Conservation (phyloP, 1,284 basidiomycete species). For the Neonothopanus nambi region DNA sequence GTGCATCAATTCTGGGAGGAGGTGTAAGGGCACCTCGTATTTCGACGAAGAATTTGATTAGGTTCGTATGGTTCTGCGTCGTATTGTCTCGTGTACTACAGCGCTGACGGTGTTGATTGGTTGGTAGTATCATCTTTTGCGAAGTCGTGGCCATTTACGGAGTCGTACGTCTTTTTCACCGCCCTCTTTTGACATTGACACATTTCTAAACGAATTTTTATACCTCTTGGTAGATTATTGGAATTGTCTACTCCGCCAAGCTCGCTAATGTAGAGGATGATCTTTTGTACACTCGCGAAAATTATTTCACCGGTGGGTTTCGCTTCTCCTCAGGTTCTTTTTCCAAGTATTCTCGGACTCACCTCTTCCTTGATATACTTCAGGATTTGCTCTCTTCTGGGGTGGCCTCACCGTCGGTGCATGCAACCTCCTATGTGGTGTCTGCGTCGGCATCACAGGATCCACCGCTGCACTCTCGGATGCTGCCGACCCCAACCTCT, state of each 20-base stretch:
- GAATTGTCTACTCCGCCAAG: slow-evolving; percentile 91
- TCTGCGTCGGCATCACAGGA: slow-evolving; percentile 89
- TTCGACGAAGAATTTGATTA: slow-evolving; percentile 96
- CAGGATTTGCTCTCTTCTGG: slow-evolving; percentile 92
- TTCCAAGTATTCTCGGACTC: slow-evolving; percentile 2
- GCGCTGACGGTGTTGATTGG: too few relatives aligned
- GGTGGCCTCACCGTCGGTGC: slow-evolving; percentile 88
- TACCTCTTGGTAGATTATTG: slow-evolving; percentile 74
- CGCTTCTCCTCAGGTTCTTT: neutral
- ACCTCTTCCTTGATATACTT: neutral
- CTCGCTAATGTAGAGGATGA: slow-evolving; percentile 60
- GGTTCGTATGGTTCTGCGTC: slow-evolving; percentile 49
- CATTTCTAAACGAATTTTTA: neutral
- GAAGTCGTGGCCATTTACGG: slow-evolving; percentile 98
- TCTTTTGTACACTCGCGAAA: slow-evolving; percentile 74
- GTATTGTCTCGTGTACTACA: neutral
- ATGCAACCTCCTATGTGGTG: slow-evolving; percentile 92
- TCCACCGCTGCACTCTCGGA: slow-evolving; percentile 91
- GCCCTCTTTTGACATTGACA: slow-evolving; percentile 1
- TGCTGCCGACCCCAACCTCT: slow-evolving; percentile 88
- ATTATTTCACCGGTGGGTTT: slow-evolving; percentile 86
- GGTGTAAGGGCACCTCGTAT: slow-evolving; percentile 95
- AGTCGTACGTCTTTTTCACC: slow-evolving; percentile 66
- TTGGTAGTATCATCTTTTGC: slow-evolving; percentile 92
- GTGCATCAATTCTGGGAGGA: slow-evolving; percentile 92